Percentiles rank a stretch among this genome's conserved stretches.
Evolutionary conservation across 176 grass and related monocot genomes (phyloP).

Genomic region (Eleusine indica): DNA sequence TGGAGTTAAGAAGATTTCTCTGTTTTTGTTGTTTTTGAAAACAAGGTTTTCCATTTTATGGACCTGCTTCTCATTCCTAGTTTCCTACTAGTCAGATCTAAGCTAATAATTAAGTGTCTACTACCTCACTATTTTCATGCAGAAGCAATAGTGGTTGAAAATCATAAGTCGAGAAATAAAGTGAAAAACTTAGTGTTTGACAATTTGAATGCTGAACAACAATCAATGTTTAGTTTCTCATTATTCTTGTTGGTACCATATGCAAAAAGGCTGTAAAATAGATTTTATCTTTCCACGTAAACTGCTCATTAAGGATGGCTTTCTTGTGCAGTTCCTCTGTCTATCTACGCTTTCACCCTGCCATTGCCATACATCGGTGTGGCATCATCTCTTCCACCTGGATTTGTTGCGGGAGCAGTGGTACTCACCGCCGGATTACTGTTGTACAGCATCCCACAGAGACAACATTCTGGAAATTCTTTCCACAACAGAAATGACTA

Average conservation of each 20-base stretch:
- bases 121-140: too few relatives aligned
- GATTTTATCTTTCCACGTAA: not conserved
- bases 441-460: conserved; percentile 65
- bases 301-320: conserved; percentile 10
- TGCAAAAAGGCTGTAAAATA: too few relatives aligned
- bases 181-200: too few relatives aligned
- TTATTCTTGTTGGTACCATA: too few relatives aligned
- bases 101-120: too few relatives aligned
- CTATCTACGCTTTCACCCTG: conserved; percentile 96
- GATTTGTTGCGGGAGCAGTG: conserved; percentile 71
- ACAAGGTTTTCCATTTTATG: not conserved
- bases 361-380: conserved; percentile 92
- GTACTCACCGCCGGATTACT: conserved; percentile 76
- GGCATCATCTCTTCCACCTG: conserved; percentile 73
- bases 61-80: not conserved
- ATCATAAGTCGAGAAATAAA: too few relatives aligned
- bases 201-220: too few relatives aligned
- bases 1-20: too few relatives aligned
- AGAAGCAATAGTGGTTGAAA: too few relatives aligned
- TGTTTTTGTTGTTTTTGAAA: too few relatives aligned
- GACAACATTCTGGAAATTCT: conserved; percentile 37
- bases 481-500: conserved; percentile 37
- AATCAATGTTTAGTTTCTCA: too few relatives aligned
- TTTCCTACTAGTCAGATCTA: too few relatives aligned
- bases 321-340: conserved; percentile 82